phyloP scores from a whole-genome alignment of 192 early-diverging fungal genomes.

The Coemansia sp. region DNA sequence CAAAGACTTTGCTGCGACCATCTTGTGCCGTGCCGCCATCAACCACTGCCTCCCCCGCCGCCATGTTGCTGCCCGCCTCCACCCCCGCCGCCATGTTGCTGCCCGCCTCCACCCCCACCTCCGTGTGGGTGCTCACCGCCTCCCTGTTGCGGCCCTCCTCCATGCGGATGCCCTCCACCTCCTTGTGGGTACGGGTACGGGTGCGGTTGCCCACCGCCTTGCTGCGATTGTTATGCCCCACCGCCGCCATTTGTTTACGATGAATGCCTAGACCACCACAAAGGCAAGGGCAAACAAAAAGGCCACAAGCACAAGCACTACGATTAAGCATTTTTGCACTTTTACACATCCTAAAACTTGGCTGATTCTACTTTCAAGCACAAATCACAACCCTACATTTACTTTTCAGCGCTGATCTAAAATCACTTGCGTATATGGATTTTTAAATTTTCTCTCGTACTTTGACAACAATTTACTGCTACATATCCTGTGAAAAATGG shows the following conservation, averaged over 20 bases:
- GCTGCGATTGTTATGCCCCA: slow-evolving; percentile 27
- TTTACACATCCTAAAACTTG: not conserved
- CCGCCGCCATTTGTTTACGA: slow-evolving; percentile 42
- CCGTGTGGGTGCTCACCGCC: slow-evolving; percentile 12
- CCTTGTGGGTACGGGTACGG: slow-evolving; percentile 1
- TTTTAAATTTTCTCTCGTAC: not conserved
- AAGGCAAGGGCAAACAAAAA: slow-evolving; percentile 5
- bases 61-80: slow-evolving; percentile 10
- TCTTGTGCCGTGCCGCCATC: slow-evolving; percentile 31
- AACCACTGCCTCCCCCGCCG: slow-evolving; percentile 25
- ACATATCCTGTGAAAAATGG: not conserved
- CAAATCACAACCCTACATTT: not conserved
- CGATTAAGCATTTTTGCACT: not conserved
- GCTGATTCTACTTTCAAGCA: not conserved
- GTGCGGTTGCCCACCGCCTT: slow-evolving; percentile 13
- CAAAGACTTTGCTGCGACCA: slow-evolving; percentile 26
- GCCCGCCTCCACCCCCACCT: slow-evolving; percentile 21
- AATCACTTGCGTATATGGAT: too few species aligned
- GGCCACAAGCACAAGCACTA: slow-evolving; percentile 9
- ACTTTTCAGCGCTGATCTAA: not conserved
- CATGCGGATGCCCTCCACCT: slow-evolving; percentile 12
- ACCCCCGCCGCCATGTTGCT: slow-evolving; percentile 6
- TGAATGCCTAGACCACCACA: slow-evolving; percentile 20
- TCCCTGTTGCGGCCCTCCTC: slow-evolving; percentile 16
- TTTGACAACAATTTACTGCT: not conserved